Evolutionary conservation across 306 rosid genomes (phyloP).

Genomic region (Quercus alba): DNA sequence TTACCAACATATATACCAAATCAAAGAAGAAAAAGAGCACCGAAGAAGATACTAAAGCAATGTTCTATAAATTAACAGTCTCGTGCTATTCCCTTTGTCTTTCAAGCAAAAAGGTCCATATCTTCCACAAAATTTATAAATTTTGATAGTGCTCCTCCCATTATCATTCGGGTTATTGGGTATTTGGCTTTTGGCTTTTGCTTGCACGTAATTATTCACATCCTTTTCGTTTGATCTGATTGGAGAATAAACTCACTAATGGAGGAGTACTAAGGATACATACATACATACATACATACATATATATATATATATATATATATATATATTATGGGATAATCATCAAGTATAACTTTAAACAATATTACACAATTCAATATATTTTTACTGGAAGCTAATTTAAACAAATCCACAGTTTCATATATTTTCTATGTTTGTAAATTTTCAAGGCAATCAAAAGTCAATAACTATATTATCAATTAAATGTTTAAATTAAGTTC

Average conservation of each 20-base stretch:
- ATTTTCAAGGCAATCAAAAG: too few relatives aligned
- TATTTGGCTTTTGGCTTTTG: neutral
- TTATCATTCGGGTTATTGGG: neutral
- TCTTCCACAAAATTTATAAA: neutral
- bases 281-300: too few relatives aligned
- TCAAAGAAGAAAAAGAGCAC: neutral
- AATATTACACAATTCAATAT: too few relatives aligned
- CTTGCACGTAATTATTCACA: constrained; percentile 15
- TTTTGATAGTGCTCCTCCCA: neutral
- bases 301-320: too few relatives aligned
- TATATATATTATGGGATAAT: too few relatives aligned
- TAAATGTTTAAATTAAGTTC: too few relatives aligned
- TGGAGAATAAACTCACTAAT: neutral
- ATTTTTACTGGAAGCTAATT: too few relatives aligned
- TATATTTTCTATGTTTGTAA: too few relatives aligned
- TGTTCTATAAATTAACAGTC: neutral
- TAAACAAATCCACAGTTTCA: too few relatives aligned
- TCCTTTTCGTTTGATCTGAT: neutral
- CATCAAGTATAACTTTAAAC: too few relatives aligned
- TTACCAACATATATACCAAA: neutral
- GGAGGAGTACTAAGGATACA: too few relatives aligned
- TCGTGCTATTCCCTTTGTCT: neutral
- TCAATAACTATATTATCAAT: too few relatives aligned
- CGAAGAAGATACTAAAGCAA: neutral
- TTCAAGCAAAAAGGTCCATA: neutral